Conservation (phyloP, 371 early-diverging fungal species). For the Coemansia sp. region DNA sequence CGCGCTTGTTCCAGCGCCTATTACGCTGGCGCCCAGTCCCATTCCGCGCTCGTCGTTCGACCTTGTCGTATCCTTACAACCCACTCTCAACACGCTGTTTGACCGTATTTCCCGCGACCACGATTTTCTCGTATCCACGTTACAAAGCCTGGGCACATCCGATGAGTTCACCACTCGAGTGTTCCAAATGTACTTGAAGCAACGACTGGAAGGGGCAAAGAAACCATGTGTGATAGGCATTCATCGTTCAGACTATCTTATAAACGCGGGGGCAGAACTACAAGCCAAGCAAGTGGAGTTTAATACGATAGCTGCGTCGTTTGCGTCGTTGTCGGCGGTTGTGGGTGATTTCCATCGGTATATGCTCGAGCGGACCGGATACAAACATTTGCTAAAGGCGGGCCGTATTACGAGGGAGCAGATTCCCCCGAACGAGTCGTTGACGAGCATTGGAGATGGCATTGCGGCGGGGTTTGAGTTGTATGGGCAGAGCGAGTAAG, state of each 20-base stretch:
- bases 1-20: slow-evolving; percentile 66
- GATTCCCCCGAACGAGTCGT: slow-evolving; percentile 71
- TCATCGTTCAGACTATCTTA: slow-evolving; percentile 91
- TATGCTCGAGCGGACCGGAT: slow-evolving; percentile 60
- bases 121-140: slow-evolving; percentile 64
- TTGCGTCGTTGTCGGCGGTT: slow-evolving; percentile 76
- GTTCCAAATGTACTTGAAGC: slow-evolving; percentile 73
- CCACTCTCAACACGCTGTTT: slow-evolving; percentile 78
- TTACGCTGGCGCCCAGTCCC: slow-evolving; percentile 85
- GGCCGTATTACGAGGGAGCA: slow-evolving; percentile 55
- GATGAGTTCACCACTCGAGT: slow-evolving; percentile 82
- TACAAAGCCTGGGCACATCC: slow-evolving; percentile 65
- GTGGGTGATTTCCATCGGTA: slow-evolving; percentile 81
- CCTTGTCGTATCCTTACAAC: slow-evolving; percentile 74
- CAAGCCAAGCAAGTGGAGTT: slow-evolving; percentile 92
- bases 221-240: slow-evolving; percentile 71
- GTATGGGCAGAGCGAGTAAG: slow-evolving; percentile 71
- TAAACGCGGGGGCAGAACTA: slow-evolving; percentile 60
- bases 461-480: slow-evolving; percentile 79
- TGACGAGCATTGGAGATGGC: slow-evolving; percentile 71
- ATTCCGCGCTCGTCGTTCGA: slow-evolving; percentile 77
- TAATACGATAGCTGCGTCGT: slow-evolving; percentile 93
- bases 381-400: slow-evolving; percentile 48
- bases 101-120: slow-evolving; percentile 75
- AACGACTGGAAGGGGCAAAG: slow-evolving; percentile 38